These are phyloP conservation scores for Aureobasidium sp. DNA, from an alignment of 2,329 filamentous ascomycete genomes.

Conservation along the genomic window DNA sequence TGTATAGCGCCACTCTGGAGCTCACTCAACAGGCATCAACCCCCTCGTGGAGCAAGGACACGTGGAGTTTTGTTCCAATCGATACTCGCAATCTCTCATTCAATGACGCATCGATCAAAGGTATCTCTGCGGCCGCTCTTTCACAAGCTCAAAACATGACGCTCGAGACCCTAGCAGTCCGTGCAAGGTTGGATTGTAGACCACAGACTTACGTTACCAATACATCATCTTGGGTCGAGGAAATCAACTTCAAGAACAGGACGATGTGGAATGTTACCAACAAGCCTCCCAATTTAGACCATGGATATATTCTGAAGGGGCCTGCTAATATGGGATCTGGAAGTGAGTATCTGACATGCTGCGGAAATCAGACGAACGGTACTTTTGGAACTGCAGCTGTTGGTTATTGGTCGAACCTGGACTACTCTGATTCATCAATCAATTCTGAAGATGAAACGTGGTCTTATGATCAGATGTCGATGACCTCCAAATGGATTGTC, in stretches of 20 bases:
- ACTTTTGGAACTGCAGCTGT: too few relatives aligned
- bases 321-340: neutral
- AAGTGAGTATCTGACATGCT: too few relatives aligned
- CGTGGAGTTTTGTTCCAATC: neutral
- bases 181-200: neutral
- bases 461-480: too few relatives aligned
- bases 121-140: too few relatives aligned
- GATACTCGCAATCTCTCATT: neutral
- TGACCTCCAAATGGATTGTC: too few relatives aligned
- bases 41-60: neutral
- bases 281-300: neutral
- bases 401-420: too few relatives aligned
- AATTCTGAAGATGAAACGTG: too few relatives aligned
- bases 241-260: neutral
- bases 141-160: neutral
- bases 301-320: neutral
- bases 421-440: too few relatives aligned
- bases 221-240: neutral
- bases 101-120: neutral
- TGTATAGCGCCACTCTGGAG: too few relatives aligned
- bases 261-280: neutral
- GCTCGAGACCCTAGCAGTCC: neutral
- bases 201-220: neutral
- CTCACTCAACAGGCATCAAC: too few relatives aligned
- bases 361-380: too few relatives aligned